Percentiles rank a stretch among this genome's conserved stretches.
Conservation (phyloP, 2,329 filamentous ascomycete genomes). For the Periconia digitata region DNA sequence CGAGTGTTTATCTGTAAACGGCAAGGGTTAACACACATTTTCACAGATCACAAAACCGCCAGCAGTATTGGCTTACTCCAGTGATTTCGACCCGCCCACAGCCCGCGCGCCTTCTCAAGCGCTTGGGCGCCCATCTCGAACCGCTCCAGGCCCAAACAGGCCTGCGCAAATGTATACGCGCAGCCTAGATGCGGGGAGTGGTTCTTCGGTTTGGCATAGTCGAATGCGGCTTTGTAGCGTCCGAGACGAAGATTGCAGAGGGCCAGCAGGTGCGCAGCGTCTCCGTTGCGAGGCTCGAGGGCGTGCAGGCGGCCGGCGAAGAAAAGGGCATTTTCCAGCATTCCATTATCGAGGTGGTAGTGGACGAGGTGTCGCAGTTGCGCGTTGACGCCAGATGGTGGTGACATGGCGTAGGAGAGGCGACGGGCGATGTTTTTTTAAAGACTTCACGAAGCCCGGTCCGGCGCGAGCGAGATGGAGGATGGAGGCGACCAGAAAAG, state of each 20-base stretch:
- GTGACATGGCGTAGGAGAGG: conserved; percentile 53
- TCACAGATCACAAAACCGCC: neutral
- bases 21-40: conserved; percentile 13
- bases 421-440: conserved; percentile 14
- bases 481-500: conserved; percentile 1
- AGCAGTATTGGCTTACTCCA: conserved; percentile 64
- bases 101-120: conserved; percentile 76
- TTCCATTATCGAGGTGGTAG: conserved; percentile 84
- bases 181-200: conserved; percentile 78
- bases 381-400: conserved; percentile 57
- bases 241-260: conserved; percentile 83
- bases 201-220: conserved; percentile 72
- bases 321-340: conserved; percentile 88
- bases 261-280: conserved; percentile 80
- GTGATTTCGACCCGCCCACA: conserved; percentile 74
- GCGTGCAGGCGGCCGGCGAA: conserved; percentile 84
- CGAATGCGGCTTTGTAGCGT: conserved; percentile 82
- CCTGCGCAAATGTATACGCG: conserved; percentile 87
- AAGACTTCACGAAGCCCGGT: conserved; percentile 8
- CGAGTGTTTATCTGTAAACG: conserved; percentile 64
- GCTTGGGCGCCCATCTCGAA: conserved; percentile 80
- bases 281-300: conserved; percentile 77
- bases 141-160: conserved; percentile 77
- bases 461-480: conserved; percentile 7
- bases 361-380: conserved; percentile 68